Conservation (phyloP, 106 monocot species). For the Dendrobium chrysotoxum region DNA sequence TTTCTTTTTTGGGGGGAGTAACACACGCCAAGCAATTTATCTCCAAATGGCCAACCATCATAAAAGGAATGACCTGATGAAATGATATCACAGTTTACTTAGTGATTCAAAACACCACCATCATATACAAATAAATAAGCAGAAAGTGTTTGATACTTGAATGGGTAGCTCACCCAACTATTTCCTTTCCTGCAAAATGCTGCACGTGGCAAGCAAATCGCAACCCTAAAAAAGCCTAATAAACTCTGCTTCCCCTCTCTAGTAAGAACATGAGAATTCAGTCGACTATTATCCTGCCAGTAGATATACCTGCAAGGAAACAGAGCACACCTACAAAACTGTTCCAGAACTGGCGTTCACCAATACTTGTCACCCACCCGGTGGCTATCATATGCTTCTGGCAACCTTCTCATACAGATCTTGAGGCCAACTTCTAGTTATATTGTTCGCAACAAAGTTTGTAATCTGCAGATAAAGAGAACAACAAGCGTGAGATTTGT, state of each 20-base stretch:
- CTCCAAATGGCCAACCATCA: no score
- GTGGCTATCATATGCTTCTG: conserved; percentile 39
- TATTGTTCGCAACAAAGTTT: conserved; percentile 86
- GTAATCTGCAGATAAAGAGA: conserved; percentile 41
- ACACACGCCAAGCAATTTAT: no score
- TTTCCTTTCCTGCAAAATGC: not conserved
- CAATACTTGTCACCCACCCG: no score
- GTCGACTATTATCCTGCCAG: not conserved
- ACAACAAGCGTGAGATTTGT: not conserved
- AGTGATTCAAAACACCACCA: no score
- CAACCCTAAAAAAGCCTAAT: not conserved
- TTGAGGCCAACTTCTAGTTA: conserved; percentile 80
- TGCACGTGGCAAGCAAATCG: no score
- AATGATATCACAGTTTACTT: no score
- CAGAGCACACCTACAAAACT: not conserved
- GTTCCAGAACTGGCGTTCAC: no score
- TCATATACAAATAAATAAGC: no score
- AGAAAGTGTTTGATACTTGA: no score
- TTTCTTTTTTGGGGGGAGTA: no score
- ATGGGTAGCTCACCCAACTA: not conserved
- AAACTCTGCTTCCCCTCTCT: not conserved
- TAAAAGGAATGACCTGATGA: no score
- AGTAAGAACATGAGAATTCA: not conserved
- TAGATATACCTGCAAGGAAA: not conserved
- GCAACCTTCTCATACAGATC: conserved; percentile 91